phyloP scores from a whole-genome alignment of 441 rosid species.

The Dalechampia spathulata region DNA sequence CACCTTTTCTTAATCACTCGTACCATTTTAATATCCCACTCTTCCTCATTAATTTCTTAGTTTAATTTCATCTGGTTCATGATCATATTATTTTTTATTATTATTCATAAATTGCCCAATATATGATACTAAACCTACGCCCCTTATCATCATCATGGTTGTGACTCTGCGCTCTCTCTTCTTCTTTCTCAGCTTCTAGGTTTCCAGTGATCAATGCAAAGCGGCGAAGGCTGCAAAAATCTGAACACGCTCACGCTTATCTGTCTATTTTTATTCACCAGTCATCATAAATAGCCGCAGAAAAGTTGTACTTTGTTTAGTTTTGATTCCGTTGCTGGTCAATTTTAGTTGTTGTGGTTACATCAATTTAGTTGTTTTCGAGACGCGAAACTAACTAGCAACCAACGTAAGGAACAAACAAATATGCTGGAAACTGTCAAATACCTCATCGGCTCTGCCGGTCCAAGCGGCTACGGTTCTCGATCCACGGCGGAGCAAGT shows the following conservation, averaged over 20 bases:
- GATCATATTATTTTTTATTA: no score
- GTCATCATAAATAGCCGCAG: not conserved
- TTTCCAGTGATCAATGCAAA: constrained; percentile 4
- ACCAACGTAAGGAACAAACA: not conserved
- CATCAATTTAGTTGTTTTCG: no score
- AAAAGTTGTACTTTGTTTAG: not conserved
- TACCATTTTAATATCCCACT: not conserved
- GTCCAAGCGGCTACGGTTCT: constrained; percentile 72
- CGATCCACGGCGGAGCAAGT: constrained; percentile 80
- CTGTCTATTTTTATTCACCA: not conserved
- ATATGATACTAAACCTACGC: not conserved
- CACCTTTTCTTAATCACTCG: not conserved
- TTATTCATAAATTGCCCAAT: no score
- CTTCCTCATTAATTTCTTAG: not conserved
- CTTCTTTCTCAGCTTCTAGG: not conserved
- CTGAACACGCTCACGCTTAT: constrained; percentile 11
- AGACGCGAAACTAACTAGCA: constrained; percentile 1
- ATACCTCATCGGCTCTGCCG: constrained; percentile 71
- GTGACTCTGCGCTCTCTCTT: not conserved
- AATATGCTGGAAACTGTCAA: constrained; percentile 62
- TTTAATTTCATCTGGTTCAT: no score
- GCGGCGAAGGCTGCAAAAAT: constrained; percentile 15
- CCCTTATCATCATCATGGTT: not conserved
- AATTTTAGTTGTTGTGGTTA: not conserved
- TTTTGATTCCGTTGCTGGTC: constrained; percentile 1